Evolutionary conservation across 257 asterid genomes (phyloP).

Genomic region (Solanum lycopersicoides): DNA sequence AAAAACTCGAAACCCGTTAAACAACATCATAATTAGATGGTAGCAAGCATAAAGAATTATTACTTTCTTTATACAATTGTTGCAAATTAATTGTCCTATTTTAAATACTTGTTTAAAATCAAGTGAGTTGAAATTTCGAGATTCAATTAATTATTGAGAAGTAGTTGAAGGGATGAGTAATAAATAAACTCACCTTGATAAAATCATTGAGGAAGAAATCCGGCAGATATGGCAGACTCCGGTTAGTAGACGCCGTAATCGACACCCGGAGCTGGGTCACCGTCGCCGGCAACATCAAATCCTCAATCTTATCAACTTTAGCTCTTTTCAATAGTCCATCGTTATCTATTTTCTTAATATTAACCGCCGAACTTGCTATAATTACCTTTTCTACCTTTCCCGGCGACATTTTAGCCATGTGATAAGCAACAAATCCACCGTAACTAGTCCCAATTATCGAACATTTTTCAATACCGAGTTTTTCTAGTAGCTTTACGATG

Average conservation of each 20-base stretch:
- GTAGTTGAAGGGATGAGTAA: neutral
- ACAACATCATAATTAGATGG: neutral
- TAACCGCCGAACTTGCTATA: conserved; percentile 73
- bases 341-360: conserved; percentile 37
- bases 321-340: conserved; percentile 38
- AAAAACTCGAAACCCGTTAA: neutral
- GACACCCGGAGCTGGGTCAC: conserved; percentile 24
- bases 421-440: conserved; percentile 80
- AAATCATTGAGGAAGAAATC: conserved; percentile 55
- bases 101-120: too few species aligned
- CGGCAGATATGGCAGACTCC: conserved; percentile 32
- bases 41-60: neutral
- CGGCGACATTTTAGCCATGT: conserved; percentile 57
- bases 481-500: conserved; percentile 33
- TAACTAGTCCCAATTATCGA: conserved; percentile 74
- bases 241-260: conserved; percentile 19
- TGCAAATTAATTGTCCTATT: neutral
- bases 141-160: too few species aligned
- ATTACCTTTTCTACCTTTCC: conserved; percentile 79
- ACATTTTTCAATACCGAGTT: conserved; percentile 31
- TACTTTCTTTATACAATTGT: neutral
- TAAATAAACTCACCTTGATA: conserved; percentile 22
- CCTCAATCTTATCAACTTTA: conserved; percentile 28
- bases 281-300: conserved; percentile 46
- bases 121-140: neutral